phyloP scores from a whole-genome alignment of 208 protist species.

The Crithidia thermophila region DNA sequence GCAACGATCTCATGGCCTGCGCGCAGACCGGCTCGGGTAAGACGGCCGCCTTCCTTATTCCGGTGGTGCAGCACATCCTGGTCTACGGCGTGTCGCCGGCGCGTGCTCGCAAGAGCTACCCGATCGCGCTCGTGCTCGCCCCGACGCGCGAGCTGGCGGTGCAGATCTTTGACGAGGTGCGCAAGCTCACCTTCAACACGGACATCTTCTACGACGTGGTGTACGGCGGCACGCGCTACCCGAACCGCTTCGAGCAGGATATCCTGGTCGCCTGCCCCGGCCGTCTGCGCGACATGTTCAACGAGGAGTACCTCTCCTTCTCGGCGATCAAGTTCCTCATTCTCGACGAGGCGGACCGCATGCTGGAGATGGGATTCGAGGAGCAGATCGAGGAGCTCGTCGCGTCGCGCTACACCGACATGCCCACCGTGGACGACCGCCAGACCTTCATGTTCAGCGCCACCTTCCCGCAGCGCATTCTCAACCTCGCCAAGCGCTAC shows the following conservation, averaged over 20 bases:
- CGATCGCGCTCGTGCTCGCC: constrained; percentile 93
- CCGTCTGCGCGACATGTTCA: constrained; percentile 90
- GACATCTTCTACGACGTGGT: constrained; percentile 94
- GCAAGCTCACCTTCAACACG: constrained; percentile 95
- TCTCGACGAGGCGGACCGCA: constrained; percentile 98
- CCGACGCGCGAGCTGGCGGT: constrained; percentile 96
- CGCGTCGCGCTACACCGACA: constrained; percentile 90
- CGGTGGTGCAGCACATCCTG: constrained; percentile 96
- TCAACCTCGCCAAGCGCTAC: constrained; percentile 97
- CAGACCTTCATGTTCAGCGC: constrained; percentile 99
- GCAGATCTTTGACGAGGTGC: constrained; percentile 97
- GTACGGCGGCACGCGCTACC: constrained; percentile 97
- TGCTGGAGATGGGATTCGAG: constrained; percentile 99
- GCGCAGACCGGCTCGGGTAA: constrained; percentile 99
- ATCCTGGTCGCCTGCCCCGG: constrained; percentile 94
- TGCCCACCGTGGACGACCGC: constrained; percentile 91
- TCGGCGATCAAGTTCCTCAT: constrained; percentile 93
- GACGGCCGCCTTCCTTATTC: constrained; percentile 98
- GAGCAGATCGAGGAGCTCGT: constrained; percentile 98
- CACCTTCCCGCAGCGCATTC: constrained; percentile 98
- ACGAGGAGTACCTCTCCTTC: constrained; percentile 84
- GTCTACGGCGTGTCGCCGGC: constrained; percentile 80
- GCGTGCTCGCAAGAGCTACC: constrained; percentile 50
- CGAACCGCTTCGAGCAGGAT: constrained; percentile 95
- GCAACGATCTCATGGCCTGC: constrained; percentile 98